phyloP scores from a whole-genome alignment of 108 stramenopile genomes.

The Asterionellopsis glacialis region DNA sequence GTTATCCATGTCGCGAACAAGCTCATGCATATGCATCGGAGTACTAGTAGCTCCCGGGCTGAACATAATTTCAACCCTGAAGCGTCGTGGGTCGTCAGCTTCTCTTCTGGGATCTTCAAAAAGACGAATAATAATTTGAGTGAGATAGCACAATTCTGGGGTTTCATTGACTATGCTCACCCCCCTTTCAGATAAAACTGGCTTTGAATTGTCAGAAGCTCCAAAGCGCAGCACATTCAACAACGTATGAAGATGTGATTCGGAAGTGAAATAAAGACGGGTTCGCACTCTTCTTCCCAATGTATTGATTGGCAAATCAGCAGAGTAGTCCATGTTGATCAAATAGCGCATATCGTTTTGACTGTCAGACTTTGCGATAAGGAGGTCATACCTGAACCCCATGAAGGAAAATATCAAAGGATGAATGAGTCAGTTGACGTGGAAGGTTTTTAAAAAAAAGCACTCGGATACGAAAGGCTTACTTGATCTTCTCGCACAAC shows the following conservation, averaged over 20 bases:
- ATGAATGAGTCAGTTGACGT: constrained; percentile 13
- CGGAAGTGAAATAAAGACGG: constrained; percentile 94
- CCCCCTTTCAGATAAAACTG: constrained; percentile 51
- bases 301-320: constrained; percentile 93
- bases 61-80: constrained; percentile 83
- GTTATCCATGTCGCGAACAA: constrained; percentile 57
- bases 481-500: constrained; percentile 93
- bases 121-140: constrained; percentile 93
- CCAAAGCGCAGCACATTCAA: constrained; percentile 92
- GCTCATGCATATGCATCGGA: constrained; percentile 80
- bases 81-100: constrained; percentile 68
- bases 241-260: constrained; percentile 94
- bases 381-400: constrained; percentile 56
- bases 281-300: constrained; percentile 95
- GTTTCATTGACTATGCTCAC: constrained; percentile 54
- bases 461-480: constrained; percentile 12
- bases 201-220: constrained; percentile 31
- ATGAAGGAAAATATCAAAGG: neutral
- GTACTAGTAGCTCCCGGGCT: constrained; percentile 85
- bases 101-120: constrained; percentile 84
- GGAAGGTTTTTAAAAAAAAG: too few species aligned
- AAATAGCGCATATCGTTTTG: constrained; percentile 92
- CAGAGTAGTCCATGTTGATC: constrained; percentile 89
- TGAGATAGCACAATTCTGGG: constrained; percentile 93
- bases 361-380: constrained; percentile 84